These are phyloP conservation scores for Castanea sativa DNA, from an alignment of 306 rosid genomes.

Conservation along the genomic window DNA sequence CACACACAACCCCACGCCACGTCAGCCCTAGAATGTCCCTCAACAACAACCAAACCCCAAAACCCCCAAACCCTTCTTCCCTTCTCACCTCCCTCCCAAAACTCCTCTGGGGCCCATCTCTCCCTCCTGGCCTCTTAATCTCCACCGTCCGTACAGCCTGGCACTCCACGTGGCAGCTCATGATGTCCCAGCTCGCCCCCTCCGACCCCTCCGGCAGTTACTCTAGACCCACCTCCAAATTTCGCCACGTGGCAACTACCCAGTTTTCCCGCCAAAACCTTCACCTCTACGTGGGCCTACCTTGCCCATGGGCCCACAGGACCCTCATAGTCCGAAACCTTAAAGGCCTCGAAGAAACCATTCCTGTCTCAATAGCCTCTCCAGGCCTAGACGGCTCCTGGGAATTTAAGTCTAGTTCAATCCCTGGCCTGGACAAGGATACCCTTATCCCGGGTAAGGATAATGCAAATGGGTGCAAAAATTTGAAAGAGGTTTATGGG, in stretches of 20 bases:
- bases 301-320: slow-evolving; percentile 99
- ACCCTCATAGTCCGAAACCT: slow-evolving; percentile 78
- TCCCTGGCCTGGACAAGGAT: neutral
- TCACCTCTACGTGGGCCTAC: slow-evolving; percentile 79
- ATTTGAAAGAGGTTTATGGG: slow-evolving; percentile 67
- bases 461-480: slow-evolving; percentile 52
- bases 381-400: slow-evolving; percentile 86
- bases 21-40: slow-evolving; percentile 38
- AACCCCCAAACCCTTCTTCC: slow-evolving; percentile 33
- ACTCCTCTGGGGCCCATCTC: slow-evolving; percentile 84
- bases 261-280: slow-evolving; percentile 32
- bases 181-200: slow-evolving; percentile 97
- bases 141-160: slow-evolving; percentile 79
- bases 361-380: slow-evolving; percentile 64
- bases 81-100: slow-evolving; percentile 53
- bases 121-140: slow-evolving; percentile 78
- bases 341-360: slow-evolving; percentile 71
- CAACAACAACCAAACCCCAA: slow-evolving; percentile 31
- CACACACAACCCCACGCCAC: slow-evolving; percentile 12
- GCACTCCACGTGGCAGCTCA: slow-evolving; percentile 79
- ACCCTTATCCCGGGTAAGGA: slow-evolving; percentile 48
- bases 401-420: slow-evolving; percentile 44
- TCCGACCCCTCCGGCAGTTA: slow-evolving; percentile 73
- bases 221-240: slow-evolving; percentile 67
- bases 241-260: slow-evolving; percentile 37